A percentile compares a stretch with the other conserved stretches of the same genome.
These are phyloP conservation scores for Ceratobasidium theobromae DNA, from an alignment of 1,284 basidiomycete species.

Conservation along the genomic window DNA sequence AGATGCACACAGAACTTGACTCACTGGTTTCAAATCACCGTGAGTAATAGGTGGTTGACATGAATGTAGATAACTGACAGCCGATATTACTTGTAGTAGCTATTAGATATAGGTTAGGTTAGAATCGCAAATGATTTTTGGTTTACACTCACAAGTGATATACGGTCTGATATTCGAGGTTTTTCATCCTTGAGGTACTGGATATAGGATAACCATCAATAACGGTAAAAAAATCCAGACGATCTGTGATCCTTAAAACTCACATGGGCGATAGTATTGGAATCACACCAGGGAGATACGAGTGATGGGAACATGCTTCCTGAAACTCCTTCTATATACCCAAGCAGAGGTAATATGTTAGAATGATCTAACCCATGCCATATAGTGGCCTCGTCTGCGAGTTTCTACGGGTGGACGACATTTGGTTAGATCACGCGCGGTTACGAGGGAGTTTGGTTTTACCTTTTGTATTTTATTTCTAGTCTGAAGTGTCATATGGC, in stretches of 20 bases:
- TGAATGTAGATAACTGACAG: constrained; percentile 8
- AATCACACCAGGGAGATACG: constrained; percentile 23
- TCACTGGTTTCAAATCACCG: constrained; percentile 24
- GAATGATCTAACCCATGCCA: constrained; percentile 19
- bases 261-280: too few species aligned
- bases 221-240: background rate
- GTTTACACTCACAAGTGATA: constrained; percentile 12
- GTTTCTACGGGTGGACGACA: background rate
- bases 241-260: background rate
- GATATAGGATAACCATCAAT: background rate
- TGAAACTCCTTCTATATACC: background rate
- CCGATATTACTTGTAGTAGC: constrained; percentile 17
- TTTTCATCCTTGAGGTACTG: background rate
- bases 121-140: too few species aligned
- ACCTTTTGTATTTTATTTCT: background rate
- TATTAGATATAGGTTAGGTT: background rate
- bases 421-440: background rate
- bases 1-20: background rate
- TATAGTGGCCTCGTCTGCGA: constrained; percentile 14
- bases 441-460: background rate
- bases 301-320: background rate
- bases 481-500: too few species aligned
- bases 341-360: constrained; percentile 9
- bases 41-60: constrained; percentile 4
- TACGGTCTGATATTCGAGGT: background rate